phyloP scores from a whole-genome alignment of 768 basidiomycete genomes.

The Dendrothele bispora region DNA sequence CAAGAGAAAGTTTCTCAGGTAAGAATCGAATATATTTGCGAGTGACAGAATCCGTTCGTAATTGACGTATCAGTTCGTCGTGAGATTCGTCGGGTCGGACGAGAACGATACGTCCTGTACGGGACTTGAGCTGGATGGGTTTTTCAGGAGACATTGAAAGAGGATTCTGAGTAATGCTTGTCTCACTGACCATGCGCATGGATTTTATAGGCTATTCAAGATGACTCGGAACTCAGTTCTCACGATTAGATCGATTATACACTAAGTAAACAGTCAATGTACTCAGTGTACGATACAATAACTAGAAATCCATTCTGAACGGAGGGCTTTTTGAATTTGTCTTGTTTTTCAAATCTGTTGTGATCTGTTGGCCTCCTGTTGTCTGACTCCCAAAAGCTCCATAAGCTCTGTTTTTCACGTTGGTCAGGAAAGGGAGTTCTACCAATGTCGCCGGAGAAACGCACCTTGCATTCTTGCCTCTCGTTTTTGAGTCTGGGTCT shows the following conservation, averaged over 20 bases:
- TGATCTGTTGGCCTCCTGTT: constrained; percentile 19
- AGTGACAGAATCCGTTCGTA: constrained; percentile 39
- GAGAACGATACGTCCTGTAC: constrained; percentile 31
- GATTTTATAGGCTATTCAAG: neutral
- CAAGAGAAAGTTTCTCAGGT: constrained; percentile 32
- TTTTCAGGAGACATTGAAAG: neutral
- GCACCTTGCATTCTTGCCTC: constrained; percentile 81
- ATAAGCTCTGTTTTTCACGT: constrained; percentile 49
- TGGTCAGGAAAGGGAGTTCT: neutral
- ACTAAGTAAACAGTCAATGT: no score
- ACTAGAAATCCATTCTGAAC: no score
- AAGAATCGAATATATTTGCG: constrained; percentile 38
- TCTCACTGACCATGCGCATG: neutral
- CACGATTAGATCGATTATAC: no score
- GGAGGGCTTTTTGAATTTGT: no score
- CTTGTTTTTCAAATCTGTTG: no score
- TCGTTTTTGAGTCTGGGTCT: constrained; percentile 73
- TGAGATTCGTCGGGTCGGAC: constrained; percentile 31
- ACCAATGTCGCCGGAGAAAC: constrained; percentile 10
- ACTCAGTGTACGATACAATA: no score
- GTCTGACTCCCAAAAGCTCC: constrained; percentile 51
- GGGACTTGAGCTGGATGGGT: neutral
- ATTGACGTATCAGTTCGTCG: constrained; percentile 32
- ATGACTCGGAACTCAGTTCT: constrained; percentile 5
- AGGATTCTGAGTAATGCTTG: no score